Evolutionary conservation across 2,329 filamentous ascomycete genomes (phyloP).

Genomic region (Rhytidhysteron rufulum): DNA sequence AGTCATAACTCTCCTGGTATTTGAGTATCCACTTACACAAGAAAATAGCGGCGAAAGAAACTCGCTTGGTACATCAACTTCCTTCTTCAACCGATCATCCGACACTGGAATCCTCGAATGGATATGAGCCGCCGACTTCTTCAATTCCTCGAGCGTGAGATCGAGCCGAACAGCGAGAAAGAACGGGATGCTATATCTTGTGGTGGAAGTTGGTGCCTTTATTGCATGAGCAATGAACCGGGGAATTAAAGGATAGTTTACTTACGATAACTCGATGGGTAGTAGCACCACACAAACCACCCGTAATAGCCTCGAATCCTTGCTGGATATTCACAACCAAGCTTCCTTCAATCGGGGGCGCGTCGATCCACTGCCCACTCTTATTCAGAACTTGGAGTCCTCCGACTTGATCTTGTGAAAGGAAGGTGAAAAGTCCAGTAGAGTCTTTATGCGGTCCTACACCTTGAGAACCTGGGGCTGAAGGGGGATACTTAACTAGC

Average conservation of each 20-base stretch:
- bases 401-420: slow-evolving; percentile 55
- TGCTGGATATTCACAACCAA: slow-evolving; percentile 59
- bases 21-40: slow-evolving; percentile 1
- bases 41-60: neutral
- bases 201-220: no score
- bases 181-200: slow-evolving; percentile 28
- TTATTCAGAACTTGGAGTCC: slow-evolving; percentile 52
- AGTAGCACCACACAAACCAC: slow-evolving; percentile 53
- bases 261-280: slow-evolving; percentile 32
- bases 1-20: no score
- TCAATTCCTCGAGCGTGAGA: slow-evolving; percentile 18
- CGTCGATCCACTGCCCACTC: slow-evolving; percentile 49
- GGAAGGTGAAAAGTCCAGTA: slow-evolving; percentile 62
- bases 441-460: slow-evolving; percentile 62
- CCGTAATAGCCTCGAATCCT: slow-evolving; percentile 55
- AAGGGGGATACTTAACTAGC: slow-evolving; percentile 52
- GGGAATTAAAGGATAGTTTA: neutral
- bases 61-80: neutral
- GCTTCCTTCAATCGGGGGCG: slow-evolving; percentile 45
- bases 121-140: neutral
- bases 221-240: slow-evolving; percentile 7
- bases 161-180: slow-evolving; percentile 29
- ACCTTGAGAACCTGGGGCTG: slow-evolving; percentile 41
- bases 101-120: neutral
- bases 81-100: neutral